These are phyloP conservation scores for Pseudomonodictys pantanalensis DNA, from an alignment of 495 filamentous ascomycete species.

Conservation along the genomic window DNA sequence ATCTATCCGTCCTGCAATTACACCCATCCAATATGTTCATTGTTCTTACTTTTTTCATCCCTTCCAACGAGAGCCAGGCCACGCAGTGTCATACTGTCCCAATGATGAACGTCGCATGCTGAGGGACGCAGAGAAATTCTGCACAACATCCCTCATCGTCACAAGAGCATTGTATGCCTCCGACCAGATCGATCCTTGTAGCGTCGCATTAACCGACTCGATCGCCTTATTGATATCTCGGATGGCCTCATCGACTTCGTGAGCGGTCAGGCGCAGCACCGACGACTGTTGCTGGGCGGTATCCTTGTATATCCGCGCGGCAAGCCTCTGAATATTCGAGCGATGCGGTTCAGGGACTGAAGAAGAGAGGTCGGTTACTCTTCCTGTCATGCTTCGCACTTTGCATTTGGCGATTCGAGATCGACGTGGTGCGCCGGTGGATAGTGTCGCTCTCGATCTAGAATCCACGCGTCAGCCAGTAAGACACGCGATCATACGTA, in stretches of 20 bases:
- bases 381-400: conserved; percentile 5
- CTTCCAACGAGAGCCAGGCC: conserved; percentile 18
- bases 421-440: neutral
- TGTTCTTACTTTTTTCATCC: neutral
- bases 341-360: conserved; percentile 16
- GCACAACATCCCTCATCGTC: conserved; percentile 18
- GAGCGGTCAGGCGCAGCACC: conserved; percentile 5
- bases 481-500: neutral
- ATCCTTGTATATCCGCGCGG: conserved; percentile 12
- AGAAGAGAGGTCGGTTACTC: conserved; percentile 6
- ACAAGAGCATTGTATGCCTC: conserved; percentile 15
- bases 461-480: neutral
- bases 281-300: neutral
- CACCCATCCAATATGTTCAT: neutral
- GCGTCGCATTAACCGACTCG: conserved; percentile 2
- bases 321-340: conserved; percentile 2
- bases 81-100: conserved; percentile 18
- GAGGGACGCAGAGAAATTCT: conserved; percentile 11
- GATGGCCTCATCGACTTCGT: conserved; percentile 6
- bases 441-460: neutral
- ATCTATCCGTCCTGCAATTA: no score
- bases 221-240: conserved; percentile 16
- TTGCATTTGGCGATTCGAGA: neutral
- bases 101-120: conserved; percentile 12
- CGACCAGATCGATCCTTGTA: conserved; percentile 6